Conservation (phyloP, 441 rosid genomes). For the Cnidoscolus chayamansa region DNA sequence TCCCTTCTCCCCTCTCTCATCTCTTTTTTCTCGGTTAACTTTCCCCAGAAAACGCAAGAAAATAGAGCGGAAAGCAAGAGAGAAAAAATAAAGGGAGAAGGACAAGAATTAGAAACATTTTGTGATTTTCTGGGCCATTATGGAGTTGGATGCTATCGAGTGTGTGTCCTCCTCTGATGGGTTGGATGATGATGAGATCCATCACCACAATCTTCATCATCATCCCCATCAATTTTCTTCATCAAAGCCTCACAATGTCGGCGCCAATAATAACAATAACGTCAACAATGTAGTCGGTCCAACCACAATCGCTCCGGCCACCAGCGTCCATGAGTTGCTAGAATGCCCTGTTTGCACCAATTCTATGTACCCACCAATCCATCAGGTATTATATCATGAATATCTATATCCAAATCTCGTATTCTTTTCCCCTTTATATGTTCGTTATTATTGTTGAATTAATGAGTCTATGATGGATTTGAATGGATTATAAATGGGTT, state of each 20-base stretch:
- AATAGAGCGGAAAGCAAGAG: not conserved
- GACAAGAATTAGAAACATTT: not conserved
- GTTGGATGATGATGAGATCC: constrained; percentile 62
- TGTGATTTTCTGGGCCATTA: constrained; percentile 10
- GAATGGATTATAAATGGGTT: constrained; percentile 17
- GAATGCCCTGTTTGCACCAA: constrained; percentile 85
- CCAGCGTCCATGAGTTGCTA: constrained; percentile 74
- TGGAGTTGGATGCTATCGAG: constrained; percentile 72
- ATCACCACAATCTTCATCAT: constrained; percentile 36
- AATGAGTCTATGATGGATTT: constrained; percentile 5
- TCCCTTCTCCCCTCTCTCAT: constrained; percentile 13
- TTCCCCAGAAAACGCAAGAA: constrained; percentile 18
- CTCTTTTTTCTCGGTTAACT: constrained; percentile 21
- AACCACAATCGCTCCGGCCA: constrained; percentile 45
- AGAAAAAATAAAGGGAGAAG: constrained; percentile 22
- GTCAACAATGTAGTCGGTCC: constrained; percentile 42
- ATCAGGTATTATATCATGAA: constrained; percentile 47
- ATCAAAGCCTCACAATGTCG: constrained; percentile 40
- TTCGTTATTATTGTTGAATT: constrained; percentile 16
- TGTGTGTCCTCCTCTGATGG: constrained; percentile 64
- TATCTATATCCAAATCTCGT: no score
- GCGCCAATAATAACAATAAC: constrained; percentile 24
- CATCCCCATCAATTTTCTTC: constrained; percentile 47
- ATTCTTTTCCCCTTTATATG: not conserved
- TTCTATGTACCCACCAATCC: constrained; percentile 87